These are phyloP conservation scores for Saussurea involucrata DNA, from an alignment of 129 eudicot genomes.

Conservation along the genomic window DNA sequence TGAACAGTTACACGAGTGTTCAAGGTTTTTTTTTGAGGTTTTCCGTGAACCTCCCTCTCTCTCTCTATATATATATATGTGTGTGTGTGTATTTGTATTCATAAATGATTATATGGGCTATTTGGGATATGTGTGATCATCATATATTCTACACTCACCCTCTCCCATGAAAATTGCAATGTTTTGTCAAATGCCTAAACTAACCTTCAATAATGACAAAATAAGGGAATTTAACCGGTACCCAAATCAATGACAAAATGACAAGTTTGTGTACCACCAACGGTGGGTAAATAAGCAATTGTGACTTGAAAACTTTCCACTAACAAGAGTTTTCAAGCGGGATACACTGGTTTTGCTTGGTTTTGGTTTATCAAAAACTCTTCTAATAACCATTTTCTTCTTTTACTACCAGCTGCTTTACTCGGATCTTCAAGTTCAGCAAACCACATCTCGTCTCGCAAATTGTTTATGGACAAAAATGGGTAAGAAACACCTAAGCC, in stretches of 20 bases:
- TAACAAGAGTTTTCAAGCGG: neutral
- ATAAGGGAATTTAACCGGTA: neutral
- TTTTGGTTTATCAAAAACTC: neutral
- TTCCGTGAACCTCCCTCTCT: too few relatives aligned
- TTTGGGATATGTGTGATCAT: neutral
- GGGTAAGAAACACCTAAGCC: constrained; percentile 50
- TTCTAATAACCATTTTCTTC: constrained; percentile 5
- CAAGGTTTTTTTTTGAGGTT: too few relatives aligned
- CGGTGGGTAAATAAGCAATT: too few relatives aligned
- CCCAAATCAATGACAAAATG: too few relatives aligned
- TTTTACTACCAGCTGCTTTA: constrained; percentile 63
- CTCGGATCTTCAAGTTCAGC: constrained; percentile 95
- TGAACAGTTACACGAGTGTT: too few relatives aligned
- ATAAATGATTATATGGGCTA: neutral
- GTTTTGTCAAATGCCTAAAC: neutral
- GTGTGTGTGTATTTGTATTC: neutral
- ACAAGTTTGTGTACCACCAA: too few relatives aligned
- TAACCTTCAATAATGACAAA: neutral
- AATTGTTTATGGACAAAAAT: constrained; percentile 64
- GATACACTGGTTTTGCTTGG: neutral
- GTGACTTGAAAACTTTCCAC: too few relatives aligned
- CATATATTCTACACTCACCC: neutral
- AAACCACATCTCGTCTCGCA: constrained; percentile 59
- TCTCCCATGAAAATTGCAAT: neutral
- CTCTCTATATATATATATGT: too few relatives aligned